Evolutionary conservation across 345 rosid species (phyloP), one percentile per base, ranked within the genome.

Genomic region (Gossypium bickii): DNA sequence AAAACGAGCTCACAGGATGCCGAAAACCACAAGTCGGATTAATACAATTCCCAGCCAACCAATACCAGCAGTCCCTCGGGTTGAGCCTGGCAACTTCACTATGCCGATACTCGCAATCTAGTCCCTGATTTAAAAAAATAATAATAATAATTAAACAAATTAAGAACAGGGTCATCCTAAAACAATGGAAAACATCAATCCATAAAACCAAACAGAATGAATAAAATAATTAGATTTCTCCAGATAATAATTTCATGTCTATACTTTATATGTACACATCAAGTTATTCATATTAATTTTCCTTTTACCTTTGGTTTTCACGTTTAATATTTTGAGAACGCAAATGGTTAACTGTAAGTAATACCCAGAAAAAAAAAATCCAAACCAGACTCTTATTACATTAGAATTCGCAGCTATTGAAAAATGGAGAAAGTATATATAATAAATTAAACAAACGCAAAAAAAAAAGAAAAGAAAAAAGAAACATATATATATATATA

Each of bases 31-130:
- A 90, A 25, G 80, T 57, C 9, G 83, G 87, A 74, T 90, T 88
- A 67, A 87, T 66, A 77, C 92, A 90, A 68, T 74, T 88, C n/a
- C 89, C 92, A 82, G 83, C 76, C 77, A 90, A 78, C 94, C 90
- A 88, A 70, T 59, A 90, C 85, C 86, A 86, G 75, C 94, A 90
- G 72, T 85, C 92, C 83, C 87, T 86, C 1, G 92, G 90, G 71
- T 90, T 88, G 2, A 88, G 79, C 81, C 94, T 85, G 0, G 90
- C 94, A 9, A 80, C 76, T 63, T 90, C 92, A 80, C 81, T 83
- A 73, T 89, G 94, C 27, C 90, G 82, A 64, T 83, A 89, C 79
- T 87, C 93, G 20, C 93, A 87, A 47, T 85, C 91, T 29, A 83
- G 62, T 59, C 93, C 91, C 93, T 87, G 80, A 48, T 22, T 13